Base-by-base conservation (phyloP, 2,329 filamentous ascomycete species). In the Pseudogymnoascus destructans region DNA sequence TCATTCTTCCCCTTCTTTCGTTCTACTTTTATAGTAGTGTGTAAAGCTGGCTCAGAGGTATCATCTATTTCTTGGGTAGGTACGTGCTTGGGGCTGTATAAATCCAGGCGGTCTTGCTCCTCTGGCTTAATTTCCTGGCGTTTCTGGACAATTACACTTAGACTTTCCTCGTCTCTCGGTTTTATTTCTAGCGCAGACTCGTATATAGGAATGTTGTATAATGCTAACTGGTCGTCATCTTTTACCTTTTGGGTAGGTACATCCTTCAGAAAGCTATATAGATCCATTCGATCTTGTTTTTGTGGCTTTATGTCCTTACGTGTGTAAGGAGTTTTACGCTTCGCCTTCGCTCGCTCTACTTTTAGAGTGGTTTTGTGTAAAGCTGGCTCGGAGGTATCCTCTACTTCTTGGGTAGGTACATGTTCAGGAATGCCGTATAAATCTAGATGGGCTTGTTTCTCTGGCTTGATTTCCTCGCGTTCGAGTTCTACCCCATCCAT, bases 61-160 rank as follows among this genome's bases (percentile, higher is more conserved):
- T n/a, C n/a, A n/a, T n/a, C n/a, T n/a, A n/a, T n/a, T n/a, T n/a
- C n/a, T n/a, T n/a, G n/a, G n/a, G n/a, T n/a, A n/a, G n/a, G n/a
- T n/a, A n/a, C n/a, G n/a, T n/a, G n/a, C n/a, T n/a, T n/a, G n/a
- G n/a, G n/a, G n/a, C n/a, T 38, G 7, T 7, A 38, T 38, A 38
- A 38, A 38, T 38, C 35, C 15, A 38, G 35, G 15, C 13, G 5
- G 35, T 17, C 15, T 30, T 59, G 17, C 23, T 58, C 23, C 33
- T 59, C 33, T 35, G 6, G 35, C 40, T 55, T 52, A 27, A 49
- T 25, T 57, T 60, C 46, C 27, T 60, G 35, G 35, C 25, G 19
- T 13, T 23, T 57, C 40, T 59, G 35, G 7, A 7, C 15, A 38
- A 38, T 17, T 38, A 11, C 35, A 38, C 35, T 38, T 17, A 17